Evolutionary conservation across 148 eudicot species (phyloP).

Genomic region (Vaccinium corymbosum): DNA sequence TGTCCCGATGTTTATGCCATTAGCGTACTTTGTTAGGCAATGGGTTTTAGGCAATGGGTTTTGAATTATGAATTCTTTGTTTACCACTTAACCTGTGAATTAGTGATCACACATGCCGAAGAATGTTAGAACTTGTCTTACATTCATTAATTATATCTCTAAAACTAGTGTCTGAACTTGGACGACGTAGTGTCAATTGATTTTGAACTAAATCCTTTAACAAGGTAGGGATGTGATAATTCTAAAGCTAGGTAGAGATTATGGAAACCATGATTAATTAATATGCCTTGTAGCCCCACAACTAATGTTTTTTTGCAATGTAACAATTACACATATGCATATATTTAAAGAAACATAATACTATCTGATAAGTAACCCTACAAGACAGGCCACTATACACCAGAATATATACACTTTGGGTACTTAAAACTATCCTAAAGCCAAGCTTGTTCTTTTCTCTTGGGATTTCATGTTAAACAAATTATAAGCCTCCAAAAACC

Average conservation of each 20-base stretch:
- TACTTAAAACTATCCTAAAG: background rate
- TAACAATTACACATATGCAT: background rate
- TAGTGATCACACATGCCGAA: background rate
- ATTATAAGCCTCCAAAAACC: background rate
- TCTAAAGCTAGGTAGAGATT: background rate
- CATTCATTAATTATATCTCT: background rate
- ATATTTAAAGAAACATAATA: background rate
- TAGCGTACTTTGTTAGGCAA: too few relatives aligned
- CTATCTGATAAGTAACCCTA: background rate
- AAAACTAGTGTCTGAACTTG: background rate
- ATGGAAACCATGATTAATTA: background rate
- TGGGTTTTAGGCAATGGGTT: too few relatives aligned
- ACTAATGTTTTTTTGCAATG: background rate
- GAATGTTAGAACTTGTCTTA: background rate
- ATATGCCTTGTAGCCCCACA: background rate
- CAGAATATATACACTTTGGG: background rate
- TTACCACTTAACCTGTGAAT: background rate
- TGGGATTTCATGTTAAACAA: background rate
- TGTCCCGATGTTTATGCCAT: too few relatives aligned
- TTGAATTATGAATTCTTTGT: background rate
- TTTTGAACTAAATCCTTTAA: background rate
- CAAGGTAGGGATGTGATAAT: background rate
- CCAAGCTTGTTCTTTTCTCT: background rate
- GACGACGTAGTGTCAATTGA: background rate
- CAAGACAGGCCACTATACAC: background rate